phyloP scores from a whole-genome alignment of 306 rosid genomes.

The Begonia peltatifolia region DNA sequence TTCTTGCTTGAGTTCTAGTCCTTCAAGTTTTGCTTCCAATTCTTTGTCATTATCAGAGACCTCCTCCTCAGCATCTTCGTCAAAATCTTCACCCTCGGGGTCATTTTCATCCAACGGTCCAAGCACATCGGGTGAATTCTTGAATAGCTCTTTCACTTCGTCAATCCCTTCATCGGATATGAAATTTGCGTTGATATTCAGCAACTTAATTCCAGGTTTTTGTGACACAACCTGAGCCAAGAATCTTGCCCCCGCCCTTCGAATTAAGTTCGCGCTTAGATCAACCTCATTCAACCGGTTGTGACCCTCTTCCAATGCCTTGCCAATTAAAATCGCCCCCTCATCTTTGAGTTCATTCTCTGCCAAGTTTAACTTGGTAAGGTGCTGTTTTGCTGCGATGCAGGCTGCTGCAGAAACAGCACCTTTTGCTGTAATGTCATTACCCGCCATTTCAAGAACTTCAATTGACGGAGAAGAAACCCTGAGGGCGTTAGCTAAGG shows the following conservation, averaged over 20 bases:
- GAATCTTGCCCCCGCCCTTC: conserved; percentile 69
- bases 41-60: conserved; percentile 36
- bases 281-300: conserved; percentile 63
- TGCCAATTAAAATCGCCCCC: conserved; percentile 56
- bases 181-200: conserved; percentile 50
- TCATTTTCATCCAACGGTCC: conserved; percentile 83
- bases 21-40: conserved; percentile 56
- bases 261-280: conserved; percentile 43
- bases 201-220: conserved; percentile 63
- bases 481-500: conserved; percentile 49
- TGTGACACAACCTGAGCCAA: conserved; percentile 58
- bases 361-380: conserved; percentile 44
- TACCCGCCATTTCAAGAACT: conserved; percentile 74
- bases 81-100: conserved; percentile 66
- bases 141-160: conserved; percentile 41
- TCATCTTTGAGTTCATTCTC: conserved; percentile 85
- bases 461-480: conserved; percentile 62
- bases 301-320: conserved; percentile 54
- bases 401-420: conserved; percentile 54
- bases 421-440: conserved; percentile 53
- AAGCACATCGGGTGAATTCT: conserved; percentile 37
- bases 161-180: conserved; percentile 75
- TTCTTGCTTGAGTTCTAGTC: conserved; percentile 47
- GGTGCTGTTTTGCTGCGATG: conserved; percentile 50
- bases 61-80: conserved; percentile 43